These are phyloP conservation scores for Kodamaea ohmeri DNA, from an alignment of 1,139 yeast genomes.

Conservation along the genomic window DNA sequence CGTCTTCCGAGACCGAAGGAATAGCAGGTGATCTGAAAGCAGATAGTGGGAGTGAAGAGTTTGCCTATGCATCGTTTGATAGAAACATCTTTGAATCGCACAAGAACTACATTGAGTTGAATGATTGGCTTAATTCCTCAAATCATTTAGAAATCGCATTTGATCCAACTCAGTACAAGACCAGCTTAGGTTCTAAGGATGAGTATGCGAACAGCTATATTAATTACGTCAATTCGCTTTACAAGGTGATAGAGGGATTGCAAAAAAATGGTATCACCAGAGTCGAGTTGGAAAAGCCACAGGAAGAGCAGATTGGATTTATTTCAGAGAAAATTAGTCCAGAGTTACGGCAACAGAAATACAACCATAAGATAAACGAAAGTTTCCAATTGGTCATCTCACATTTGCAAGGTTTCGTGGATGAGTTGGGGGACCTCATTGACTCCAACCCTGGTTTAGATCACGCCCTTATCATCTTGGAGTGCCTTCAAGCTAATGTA, in stretches of 20 bases:
- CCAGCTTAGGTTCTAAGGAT: slow-evolving; percentile 21
- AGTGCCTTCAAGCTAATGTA: slow-evolving; percentile 53
- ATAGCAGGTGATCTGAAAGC: slow-evolving; percentile 22
- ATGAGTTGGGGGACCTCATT: slow-evolving; percentile 13
- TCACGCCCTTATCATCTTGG: slow-evolving; percentile 49
- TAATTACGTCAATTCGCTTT: slow-evolving; percentile 32
- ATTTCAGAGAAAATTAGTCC: slow-evolving; percentile 22
- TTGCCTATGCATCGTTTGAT: slow-evolving; percentile 3
- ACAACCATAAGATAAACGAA: slow-evolving; percentile 22
- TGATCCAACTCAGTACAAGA: slow-evolving; percentile 25
- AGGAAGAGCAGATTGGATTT: slow-evolving; percentile 35
- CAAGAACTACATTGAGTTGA: slow-evolving; percentile 25
- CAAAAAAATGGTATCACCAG: slow-evolving; percentile 20
- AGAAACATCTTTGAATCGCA: slow-evolving; percentile 13
- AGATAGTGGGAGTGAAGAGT: background rate
- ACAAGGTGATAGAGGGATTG: slow-evolving; percentile 34
- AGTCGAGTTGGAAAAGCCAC: slow-evolving; percentile 22
- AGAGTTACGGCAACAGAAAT: slow-evolving; percentile 12
- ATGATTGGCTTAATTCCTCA: slow-evolving; percentile 38
- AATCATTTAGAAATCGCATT: slow-evolving; percentile 32
- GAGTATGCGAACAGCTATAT: slow-evolving; percentile 24
- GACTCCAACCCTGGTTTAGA: slow-evolving; percentile 23
- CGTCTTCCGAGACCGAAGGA: slow-evolving; percentile 32
- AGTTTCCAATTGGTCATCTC: slow-evolving; percentile 31
- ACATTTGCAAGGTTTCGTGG: slow-evolving; percentile 21